A percentile compares a stretch with the other conserved stretches of the same genome.
Evolutionary conservation across 108 stramenopile genomes (phyloP).

Genomic region (Hondaea fermentalgiana): DNA sequence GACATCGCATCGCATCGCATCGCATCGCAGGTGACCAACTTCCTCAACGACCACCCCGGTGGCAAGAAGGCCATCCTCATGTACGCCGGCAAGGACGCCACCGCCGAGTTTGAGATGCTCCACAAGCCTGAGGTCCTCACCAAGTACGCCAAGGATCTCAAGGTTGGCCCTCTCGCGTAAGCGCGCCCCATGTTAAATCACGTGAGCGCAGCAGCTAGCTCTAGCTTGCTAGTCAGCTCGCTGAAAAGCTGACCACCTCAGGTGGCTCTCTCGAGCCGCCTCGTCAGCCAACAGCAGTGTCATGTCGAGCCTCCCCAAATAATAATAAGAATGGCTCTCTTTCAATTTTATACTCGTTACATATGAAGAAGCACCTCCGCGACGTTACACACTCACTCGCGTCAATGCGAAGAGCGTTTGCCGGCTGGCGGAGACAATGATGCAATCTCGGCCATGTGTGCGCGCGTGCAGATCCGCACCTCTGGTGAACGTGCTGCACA

Average conservation of each 20-base stretch:
- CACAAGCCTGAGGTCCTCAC: slow-evolving; percentile 6
- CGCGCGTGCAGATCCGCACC: neutral
- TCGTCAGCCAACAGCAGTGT: too few species aligned
- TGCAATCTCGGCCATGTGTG: neutral
- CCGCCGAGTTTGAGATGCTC: neutral
- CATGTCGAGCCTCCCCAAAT: too few species aligned
- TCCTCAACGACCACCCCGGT: slow-evolving; percentile 47
- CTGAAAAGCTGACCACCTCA: too few species aligned
- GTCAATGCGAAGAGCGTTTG: too few species aligned
- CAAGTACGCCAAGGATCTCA: neutral
- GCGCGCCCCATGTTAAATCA: neutral
- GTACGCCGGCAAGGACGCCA: slow-evolving; percentile 37
- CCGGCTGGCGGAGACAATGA: neutral
- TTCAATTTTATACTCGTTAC: too few species aligned
- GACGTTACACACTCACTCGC: too few species aligned
- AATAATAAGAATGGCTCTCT: too few species aligned
- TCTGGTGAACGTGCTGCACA: neutral
- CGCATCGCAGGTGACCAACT: slow-evolving; percentile 44
- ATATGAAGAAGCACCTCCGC: too few species aligned
- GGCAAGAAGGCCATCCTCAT: slow-evolving; percentile 43
- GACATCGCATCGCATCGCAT: neutral
- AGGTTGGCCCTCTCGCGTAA: neutral
- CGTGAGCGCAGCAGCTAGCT: too few species aligned
- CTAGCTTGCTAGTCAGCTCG: too few species aligned
- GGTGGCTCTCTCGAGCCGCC: too few species aligned